Base-by-base conservation (phyloP, 768 basidiomycete species). In the Cystofilobasidium ferigula region DNA sequence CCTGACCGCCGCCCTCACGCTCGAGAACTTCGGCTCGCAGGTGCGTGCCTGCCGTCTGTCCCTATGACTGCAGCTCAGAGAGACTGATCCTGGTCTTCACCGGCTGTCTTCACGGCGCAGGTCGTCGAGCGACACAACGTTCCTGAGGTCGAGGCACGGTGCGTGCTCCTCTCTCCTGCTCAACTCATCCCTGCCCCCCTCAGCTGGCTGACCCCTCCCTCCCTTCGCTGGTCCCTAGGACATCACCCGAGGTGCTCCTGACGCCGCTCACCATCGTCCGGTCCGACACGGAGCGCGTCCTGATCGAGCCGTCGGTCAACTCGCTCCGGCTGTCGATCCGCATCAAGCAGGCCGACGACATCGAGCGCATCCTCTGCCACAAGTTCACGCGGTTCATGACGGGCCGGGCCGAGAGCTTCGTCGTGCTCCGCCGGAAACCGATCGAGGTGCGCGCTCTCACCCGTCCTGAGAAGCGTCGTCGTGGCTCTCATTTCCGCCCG, bases 371-470 rank as follows among this genome's bases (percentile, higher is more conserved):
- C 71, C 80, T 99, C 43, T 95, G 93, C 75, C 89, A 97, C 79
- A 92, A 98, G 70, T 98, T 99, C 77, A 95, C 92, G 26, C 82
- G 95, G 61, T 99, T 99, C 80, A 88, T 98, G 90, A 97, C 92
- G 86, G 91, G 93, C 79, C 81, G 95, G 66, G 95, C 95, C 30
- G 95, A 99, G 79, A 91, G 86, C 77, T 99, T 99, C 76, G 83
- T 99, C 68, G 89, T 99, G 71, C 82, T 99, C 74, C 84, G 95
- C 75, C 82, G 95, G 78, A 95, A 93, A 76, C 91, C 95, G 43
- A 86, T 98, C 45, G 81, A 83, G 69, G 92, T 89, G 70, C 72
- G 84, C 79, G 30, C 28, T 1, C 32, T 14, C 28, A 24, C 13
- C 32, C 20, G 4, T 26, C 34, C 57, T 40, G n/a, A n/a, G n/a